A percentile compares a stretch with the other conserved stretches of the same genome.
phyloP scores from a whole-genome alignment of 2,329 filamentous ascomycete species.

The Rugonectria rugulosa region DNA sequence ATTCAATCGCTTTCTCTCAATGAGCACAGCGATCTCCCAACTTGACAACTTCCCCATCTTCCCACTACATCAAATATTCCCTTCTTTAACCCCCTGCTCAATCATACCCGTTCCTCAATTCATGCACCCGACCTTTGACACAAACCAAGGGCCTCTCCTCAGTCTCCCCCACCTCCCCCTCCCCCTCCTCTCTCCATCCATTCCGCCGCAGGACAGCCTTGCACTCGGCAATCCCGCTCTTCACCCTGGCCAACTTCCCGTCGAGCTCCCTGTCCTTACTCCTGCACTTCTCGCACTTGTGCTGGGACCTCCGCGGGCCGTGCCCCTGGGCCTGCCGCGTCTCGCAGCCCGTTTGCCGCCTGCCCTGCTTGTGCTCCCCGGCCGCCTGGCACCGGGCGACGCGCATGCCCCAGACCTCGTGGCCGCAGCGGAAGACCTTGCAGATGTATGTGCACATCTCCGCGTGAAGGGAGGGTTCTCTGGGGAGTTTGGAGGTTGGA shows the following conservation, averaged over 20 bases:
- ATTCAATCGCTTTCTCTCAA: too few species aligned
- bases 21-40: too few species aligned
- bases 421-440: slow-evolving; percentile 37
- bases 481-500: neutral
- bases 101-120: neutral
- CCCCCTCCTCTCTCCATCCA: neutral
- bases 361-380: slow-evolving; percentile 21
- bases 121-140: too few species aligned
- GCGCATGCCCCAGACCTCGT: slow-evolving; percentile 38
- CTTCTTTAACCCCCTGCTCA: neutral
- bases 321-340: slow-evolving; percentile 31
- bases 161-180: neutral
- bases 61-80: neutral
- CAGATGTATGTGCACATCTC: slow-evolving; percentile 42
- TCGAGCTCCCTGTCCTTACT: too few species aligned
- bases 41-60: too few species aligned
- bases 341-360: slow-evolving; percentile 26
- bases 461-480: neutral
- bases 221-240: slow-evolving; percentile 25
- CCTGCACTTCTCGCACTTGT: slow-evolving; percentile 36
- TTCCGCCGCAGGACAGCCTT: slow-evolving; percentile 12
- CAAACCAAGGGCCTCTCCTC: too few species aligned
- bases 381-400: slow-evolving; percentile 32
- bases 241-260: slow-evolving; percentile 21
- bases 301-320: slow-evolving; percentile 28